Evolutionary conservation across 2,329 filamentous ascomycete genomes (phyloP), one percentile per base, ranked within the genome.

Genomic region (Zasmidium cellare): DNA sequence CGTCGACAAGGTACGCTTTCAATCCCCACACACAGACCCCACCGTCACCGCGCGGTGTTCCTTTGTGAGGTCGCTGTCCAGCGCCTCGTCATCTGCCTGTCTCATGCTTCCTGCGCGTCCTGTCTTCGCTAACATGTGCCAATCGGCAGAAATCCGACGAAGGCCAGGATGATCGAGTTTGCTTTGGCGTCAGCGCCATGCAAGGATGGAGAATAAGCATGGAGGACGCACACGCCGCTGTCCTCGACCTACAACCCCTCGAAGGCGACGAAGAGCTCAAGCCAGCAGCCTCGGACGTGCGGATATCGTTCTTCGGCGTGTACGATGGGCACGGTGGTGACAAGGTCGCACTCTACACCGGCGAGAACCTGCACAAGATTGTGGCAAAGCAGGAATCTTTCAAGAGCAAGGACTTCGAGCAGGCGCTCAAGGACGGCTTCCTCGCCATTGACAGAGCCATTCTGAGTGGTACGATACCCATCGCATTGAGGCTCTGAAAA

Each of bases 131-230:
- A 41, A n/a, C 41, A 38, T 55, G 45, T 22, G 18, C 45, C 14
- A 3, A 1, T 16, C 7, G 53, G 53, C 71, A 97, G 94, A 83
- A 87, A 79, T 99, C 94, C 72, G 87, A 89, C 75, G 87, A 87
- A 74, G 92, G 92, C 78, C 87, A 91, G 80, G 92, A 97, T 90
- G 92, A 96, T 66, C 88, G 91, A 74, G 87, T 96, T 74, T 79
- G 94, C 74, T 99, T 90, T 77, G 94, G 94, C 73, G 87, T 97
- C 66, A 99, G 94, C 66, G 92, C 92, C 78, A 99, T 99, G 94
- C 94, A 99, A 79, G 94, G 94, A 82, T 99, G 94, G 94, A 90
- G 94, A 80, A 97, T 99, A 80, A 96, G 91, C 82, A 99, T 99
- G 94, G 94, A 99, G 77, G 94, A 99, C 75, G 87, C 94, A 64